Evolutionary conservation across 805 yeast genomes (phyloP).

Genomic region (Saccharomycodes ludwigii): DNA sequence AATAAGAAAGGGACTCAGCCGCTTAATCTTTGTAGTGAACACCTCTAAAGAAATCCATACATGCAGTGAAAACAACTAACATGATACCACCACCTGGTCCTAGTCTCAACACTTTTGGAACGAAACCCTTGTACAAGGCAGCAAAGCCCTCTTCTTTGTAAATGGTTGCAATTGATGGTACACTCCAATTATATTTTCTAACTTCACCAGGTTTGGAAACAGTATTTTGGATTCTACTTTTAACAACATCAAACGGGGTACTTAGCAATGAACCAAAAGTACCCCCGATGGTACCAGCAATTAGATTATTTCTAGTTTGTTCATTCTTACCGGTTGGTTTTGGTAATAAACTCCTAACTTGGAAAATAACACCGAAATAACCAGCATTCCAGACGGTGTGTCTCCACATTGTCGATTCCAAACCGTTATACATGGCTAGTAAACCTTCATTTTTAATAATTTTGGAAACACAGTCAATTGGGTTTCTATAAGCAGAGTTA

Average conservation of each 20-base stretch:
- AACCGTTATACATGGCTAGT: slow-evolving; percentile 80
- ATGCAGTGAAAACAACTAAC: slow-evolving; percentile 88
- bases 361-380: slow-evolving; percentile 90
- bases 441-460: slow-evolving; percentile 68
- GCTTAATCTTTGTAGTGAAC: slow-evolving; percentile 1
- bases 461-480: slow-evolving; percentile 66
- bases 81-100: slow-evolving; percentile 99
- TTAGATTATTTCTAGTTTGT: slow-evolving; percentile 82
- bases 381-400: slow-evolving; percentile 97
- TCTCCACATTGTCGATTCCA: slow-evolving; percentile 96
- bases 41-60: slow-evolving; percentile 86
- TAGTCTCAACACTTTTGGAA: slow-evolving; percentile 91
- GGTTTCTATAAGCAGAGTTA: slow-evolving; percentile 69
- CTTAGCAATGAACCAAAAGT: slow-evolving; percentile 89
- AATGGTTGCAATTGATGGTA: slow-evolving; percentile 64
- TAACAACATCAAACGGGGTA: slow-evolving; percentile 96
- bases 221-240: slow-evolving; percentile 84
- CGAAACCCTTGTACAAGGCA: slow-evolving; percentile 90
- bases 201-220: slow-evolving; percentile 55
- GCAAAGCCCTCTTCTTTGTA: slow-evolving; percentile 83
- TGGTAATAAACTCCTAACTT: slow-evolving; percentile 63
- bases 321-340: too few species aligned
- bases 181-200: slow-evolving; percentile 87
- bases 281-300: slow-evolving; percentile 95
- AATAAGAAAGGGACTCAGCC: too few species aligned